A percentile compares a stretch with the other conserved stretches of the same genome.
Conservation (phyloP, 768 basidiomycete genomes). For the Boletales sp. region DNA sequence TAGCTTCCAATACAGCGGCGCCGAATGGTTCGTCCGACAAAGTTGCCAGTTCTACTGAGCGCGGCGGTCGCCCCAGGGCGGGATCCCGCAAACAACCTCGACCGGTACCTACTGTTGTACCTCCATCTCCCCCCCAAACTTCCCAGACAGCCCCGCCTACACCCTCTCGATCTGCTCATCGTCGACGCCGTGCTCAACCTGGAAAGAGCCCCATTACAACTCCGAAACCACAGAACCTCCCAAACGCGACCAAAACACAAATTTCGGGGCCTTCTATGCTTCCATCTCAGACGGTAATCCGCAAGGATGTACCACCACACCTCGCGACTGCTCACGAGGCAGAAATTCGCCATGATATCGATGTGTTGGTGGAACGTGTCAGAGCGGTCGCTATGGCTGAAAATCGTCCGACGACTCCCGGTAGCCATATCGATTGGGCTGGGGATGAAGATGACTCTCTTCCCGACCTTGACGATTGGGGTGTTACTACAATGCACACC, state of each 20-base stretch:
- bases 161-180: conserved; percentile 42
- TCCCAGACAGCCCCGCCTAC: conserved; percentile 26
- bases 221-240: conserved; percentile 12
- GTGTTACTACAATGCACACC: conserved; percentile 47
- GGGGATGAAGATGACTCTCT: conserved; percentile 79
- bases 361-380: conserved; percentile 75
- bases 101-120: conserved; percentile 17
- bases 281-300: conserved; percentile 26
- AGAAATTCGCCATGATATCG: conserved; percentile 61
- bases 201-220: conserved; percentile 22
- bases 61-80: conserved; percentile 19
- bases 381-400: conserved; percentile 70
- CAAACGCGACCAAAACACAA: conserved; percentile 31
- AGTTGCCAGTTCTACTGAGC: conserved; percentile 18
- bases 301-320: conserved; percentile 63
- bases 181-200: conserved; percentile 48
- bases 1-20: conserved; percentile 12
- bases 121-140: conserved; percentile 19
- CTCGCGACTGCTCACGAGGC: conserved; percentile 35
- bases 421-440: conserved; percentile 86
- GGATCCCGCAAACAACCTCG: conserved; percentile 21
- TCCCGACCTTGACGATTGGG: conserved; percentile 87
- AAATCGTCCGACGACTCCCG: conserved; percentile 64
- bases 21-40: conserved; percentile 22
- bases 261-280: conserved; percentile 27